Evolutionary conservation across 2,329 filamentous ascomycete genomes (phyloP).

Genomic region (Mariannaea sp.): DNA sequence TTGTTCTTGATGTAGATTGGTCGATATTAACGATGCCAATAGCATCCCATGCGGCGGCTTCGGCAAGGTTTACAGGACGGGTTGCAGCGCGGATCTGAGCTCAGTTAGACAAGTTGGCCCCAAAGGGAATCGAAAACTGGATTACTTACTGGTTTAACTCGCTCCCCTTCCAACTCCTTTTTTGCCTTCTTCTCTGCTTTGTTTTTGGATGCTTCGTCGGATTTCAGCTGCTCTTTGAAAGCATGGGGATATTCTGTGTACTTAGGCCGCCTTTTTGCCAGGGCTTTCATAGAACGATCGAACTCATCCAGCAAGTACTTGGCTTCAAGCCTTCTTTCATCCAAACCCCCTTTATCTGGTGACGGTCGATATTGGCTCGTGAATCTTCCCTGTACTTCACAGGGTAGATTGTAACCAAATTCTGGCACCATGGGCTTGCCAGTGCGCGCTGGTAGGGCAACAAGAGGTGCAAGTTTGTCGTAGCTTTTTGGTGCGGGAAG

Average conservation of each 20-base stretch:
- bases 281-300: conserved; percentile 47
- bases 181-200: conserved; percentile 53
- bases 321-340: conserved; percentile 49
- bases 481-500: conserved; percentile 51
- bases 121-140: background rate
- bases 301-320: conserved; percentile 48
- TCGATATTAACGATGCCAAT: conserved; percentile 57
- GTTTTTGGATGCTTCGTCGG: conserved; percentile 51
- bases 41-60: conserved; percentile 58
- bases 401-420: conserved; percentile 47
- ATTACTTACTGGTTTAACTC: conserved; percentile 45
- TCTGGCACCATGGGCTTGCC: conserved; percentile 47
- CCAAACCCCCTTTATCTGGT: conserved; percentile 45
- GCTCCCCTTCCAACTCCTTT: conserved; percentile 48
- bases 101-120: conserved; percentile 14
- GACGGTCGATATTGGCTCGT: conserved; percentile 49
- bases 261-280: conserved; percentile 51
- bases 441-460: conserved; percentile 48
- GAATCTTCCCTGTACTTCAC: conserved; percentile 51
- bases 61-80: conserved; percentile 51
- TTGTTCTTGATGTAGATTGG: conserved; percentile 44
- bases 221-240: conserved; percentile 53
- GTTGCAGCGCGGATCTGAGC: conserved; percentile 46
- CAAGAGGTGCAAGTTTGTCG: conserved; percentile 50
- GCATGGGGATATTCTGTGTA: conserved; percentile 54